Conservation (phyloP, 768 basidiomycete species). For the Lactifluus piperatus region DNA sequence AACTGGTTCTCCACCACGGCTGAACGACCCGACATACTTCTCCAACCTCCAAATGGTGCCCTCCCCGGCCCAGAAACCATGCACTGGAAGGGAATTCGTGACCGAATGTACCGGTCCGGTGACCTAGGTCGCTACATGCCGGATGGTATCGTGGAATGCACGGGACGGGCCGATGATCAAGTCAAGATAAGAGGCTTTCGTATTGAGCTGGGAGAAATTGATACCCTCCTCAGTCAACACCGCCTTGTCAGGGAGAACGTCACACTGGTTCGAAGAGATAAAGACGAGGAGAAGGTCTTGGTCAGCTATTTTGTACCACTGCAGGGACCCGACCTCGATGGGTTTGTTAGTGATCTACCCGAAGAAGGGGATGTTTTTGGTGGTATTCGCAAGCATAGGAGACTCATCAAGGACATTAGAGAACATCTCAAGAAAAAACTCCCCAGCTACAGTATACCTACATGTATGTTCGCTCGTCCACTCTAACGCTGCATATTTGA, state of each 20-base stretch:
- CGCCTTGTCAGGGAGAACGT: constrained; percentile 95
- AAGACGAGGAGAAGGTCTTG: constrained; percentile 98
- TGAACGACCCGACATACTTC: constrained; percentile 61
- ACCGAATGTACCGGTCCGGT: constrained; percentile 96
- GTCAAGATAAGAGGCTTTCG: constrained; percentile 99
- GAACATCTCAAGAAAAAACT: constrained; percentile 96
- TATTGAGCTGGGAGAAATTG: constrained; percentile 97
- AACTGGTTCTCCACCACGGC: constrained; percentile 77
- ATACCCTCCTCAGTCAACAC: constrained; percentile 90
- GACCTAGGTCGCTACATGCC: constrained; percentile 94
- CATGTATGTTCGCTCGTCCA: constrained; percentile 45
- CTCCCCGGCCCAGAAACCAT: constrained; percentile 63
- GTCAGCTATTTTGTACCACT: constrained; percentile 96
- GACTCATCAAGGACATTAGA: constrained; percentile 86
- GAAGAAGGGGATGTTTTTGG: constrained; percentile 48
- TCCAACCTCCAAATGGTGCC: constrained; percentile 41
- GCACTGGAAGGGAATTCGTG: constrained; percentile 92
- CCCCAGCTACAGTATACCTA: constrained; percentile 89
- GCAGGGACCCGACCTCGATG: constrained; percentile 54
- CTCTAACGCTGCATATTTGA: constrained; percentile 1
- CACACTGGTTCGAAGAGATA: constrained; percentile 91
- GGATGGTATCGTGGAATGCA: constrained; percentile 90
- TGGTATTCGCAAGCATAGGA: constrained; percentile 78
- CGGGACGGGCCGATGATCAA: constrained; percentile 95
- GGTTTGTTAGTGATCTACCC: constrained; percentile 57